These are phyloP conservation scores for Elaeis guineensis DNA, from an alignment of 176 grass and related monocot genomes.

Conservation along the genomic window DNA sequence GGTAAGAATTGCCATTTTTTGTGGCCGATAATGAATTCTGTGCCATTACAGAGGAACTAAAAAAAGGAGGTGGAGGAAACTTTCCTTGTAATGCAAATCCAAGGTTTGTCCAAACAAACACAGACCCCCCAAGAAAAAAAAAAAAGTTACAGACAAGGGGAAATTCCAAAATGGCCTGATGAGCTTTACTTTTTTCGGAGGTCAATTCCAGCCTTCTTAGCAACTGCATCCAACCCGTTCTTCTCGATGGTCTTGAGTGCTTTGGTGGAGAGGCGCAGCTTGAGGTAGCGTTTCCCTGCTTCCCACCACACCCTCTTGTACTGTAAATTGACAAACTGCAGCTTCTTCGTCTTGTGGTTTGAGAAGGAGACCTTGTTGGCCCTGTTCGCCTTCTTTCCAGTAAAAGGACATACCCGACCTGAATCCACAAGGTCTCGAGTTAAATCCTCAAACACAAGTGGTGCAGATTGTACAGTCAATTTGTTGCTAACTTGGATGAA, in stretches of 20 bases:
- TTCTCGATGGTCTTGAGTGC: conserved; percentile 90
- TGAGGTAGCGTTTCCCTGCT: conserved; percentile 63
- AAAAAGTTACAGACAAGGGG: not conserved
- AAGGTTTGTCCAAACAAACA: too few relatives aligned
- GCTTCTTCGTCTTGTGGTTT: conserved; percentile 83
- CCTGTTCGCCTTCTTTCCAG: conserved; percentile 65
- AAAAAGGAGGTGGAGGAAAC: too few relatives aligned
- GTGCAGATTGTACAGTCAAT: too few relatives aligned
- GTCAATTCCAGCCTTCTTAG: conserved; percentile 79
- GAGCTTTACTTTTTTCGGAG: conserved; percentile 50
- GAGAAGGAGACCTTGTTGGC: conserved; percentile 87
- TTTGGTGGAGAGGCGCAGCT: conserved; percentile 73
- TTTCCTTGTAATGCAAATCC: too few relatives aligned
- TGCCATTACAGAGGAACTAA: too few relatives aligned
- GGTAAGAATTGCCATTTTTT: too few relatives aligned
- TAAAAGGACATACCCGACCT: conserved; percentile 74
- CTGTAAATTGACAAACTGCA: conserved; percentile 89
- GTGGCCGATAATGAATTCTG: too few relatives aligned
- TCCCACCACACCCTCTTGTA: conserved; percentile 97
- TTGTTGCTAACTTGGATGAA: too few relatives aligned
- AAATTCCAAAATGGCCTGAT: not conserved
- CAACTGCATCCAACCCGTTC: conserved; percentile 77
- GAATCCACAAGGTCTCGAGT: conserved; percentile 3
- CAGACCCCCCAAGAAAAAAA: too few relatives aligned
- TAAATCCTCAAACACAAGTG: too few relatives aligned